Percentiles rank a stretch among this genome's conserved stretches.
Conservation (phyloP, 75 land plant genomes). For the Isoetes taiwanensis region DNA sequence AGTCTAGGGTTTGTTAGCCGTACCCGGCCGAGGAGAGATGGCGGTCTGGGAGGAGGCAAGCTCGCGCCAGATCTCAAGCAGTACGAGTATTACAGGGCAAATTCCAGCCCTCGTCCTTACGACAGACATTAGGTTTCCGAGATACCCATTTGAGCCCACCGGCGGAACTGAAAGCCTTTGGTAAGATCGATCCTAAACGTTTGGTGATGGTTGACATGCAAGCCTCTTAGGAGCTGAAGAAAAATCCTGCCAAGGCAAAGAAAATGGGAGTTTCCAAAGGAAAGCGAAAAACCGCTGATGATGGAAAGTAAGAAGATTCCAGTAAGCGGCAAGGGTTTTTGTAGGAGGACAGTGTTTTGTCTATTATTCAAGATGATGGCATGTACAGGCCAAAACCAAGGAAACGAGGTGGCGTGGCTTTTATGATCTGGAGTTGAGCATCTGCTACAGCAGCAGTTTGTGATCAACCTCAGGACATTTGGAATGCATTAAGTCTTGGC, state of each 20-base stretch:
- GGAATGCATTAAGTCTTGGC: constrained; percentile 78
- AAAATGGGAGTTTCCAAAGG: constrained; percentile 45
- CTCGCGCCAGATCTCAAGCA: constrained; percentile 88
- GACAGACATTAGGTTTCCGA: constrained; percentile 76
- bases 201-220: constrained; percentile 67
- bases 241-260: constrained; percentile 55
- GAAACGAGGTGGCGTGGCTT: constrained; percentile 95
- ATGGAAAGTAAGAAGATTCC: constrained; percentile 22
- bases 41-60: constrained; percentile 82
- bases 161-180: constrained; percentile 84
- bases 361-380: constrained; percentile 56
- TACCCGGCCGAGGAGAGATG: too few relatives aligned
- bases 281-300: constrained; percentile 27
- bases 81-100: constrained; percentile 84
- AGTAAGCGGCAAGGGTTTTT: constrained; percentile 39
- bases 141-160: constrained; percentile 92
- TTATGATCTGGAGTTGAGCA: constrained; percentile 73
- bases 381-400: constrained; percentile 74
- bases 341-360: constrained; percentile 69
- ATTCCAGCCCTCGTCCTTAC: constrained; percentile 86
- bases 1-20: too few relatives aligned
- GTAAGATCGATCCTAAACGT: constrained; percentile 75
- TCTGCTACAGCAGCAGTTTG: constrained; percentile 84
- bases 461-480: constrained; percentile 79
- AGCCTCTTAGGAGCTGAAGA: constrained; percentile 60